Evolutionary conservation across 2,329 filamentous ascomycete species (phyloP).

Genomic region (Calonectria fujianensis): DNA sequence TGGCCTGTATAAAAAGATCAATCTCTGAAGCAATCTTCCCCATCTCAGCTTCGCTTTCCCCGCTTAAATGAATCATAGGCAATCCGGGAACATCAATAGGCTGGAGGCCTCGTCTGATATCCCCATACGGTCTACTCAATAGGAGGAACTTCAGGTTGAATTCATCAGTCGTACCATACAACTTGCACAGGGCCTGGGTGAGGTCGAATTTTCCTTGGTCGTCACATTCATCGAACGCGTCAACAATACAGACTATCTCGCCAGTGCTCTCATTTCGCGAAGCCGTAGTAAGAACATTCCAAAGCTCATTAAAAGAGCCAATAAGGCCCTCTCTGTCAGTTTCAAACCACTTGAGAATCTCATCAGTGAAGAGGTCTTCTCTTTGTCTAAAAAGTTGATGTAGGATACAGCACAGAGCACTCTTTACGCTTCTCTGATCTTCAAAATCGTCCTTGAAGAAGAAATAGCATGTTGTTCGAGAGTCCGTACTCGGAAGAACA

Average conservation of each 20-base stretch:
- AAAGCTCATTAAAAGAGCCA: constrained; percentile 56
- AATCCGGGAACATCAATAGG: constrained; percentile 22
- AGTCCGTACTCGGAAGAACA: constrained; percentile 43
- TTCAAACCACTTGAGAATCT: constrained; percentile 48
- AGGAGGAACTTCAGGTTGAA: constrained; percentile 61
- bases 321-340: constrained; percentile 42
- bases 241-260: constrained; percentile 61
- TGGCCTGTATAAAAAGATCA: constrained; percentile 43
- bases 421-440: constrained; percentile 56
- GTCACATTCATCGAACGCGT: constrained; percentile 65
- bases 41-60: constrained; percentile 45
- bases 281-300: constrained; percentile 53
- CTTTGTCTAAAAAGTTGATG: constrained; percentile 61
- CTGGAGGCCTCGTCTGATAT: constrained; percentile 50
- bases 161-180: constrained; percentile 45
- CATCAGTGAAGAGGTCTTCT: constrained; percentile 48
- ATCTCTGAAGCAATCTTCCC: constrained; percentile 50
- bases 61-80: constrained; percentile 46
- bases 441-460: constrained; percentile 67
- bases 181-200: constrained; percentile 48
- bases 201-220: constrained; percentile 47
- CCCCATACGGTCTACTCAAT: constrained; percentile 57
- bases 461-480: constrained; percentile 62
- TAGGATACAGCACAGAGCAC: constrained; percentile 60
- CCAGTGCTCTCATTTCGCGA: constrained; percentile 37